Evolutionary conservation across 345 rosid genomes (phyloP), one percentile per base, ranked within the genome.

Genomic region (Dimocarpus longan): DNA sequence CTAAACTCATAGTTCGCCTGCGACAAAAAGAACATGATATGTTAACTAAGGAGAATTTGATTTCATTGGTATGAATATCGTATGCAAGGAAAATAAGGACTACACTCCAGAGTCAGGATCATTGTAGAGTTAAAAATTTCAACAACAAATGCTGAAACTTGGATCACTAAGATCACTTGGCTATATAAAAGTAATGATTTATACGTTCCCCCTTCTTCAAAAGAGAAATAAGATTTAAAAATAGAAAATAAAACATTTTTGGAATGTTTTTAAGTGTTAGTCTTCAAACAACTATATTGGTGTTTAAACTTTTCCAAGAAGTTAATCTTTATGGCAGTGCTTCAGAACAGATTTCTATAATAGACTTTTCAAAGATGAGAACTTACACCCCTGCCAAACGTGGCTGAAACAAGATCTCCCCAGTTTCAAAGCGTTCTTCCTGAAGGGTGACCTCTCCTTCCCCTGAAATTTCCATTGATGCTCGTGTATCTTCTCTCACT

Each of bases 331-430:
- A 28, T 46, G 60, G 37, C 11, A 13, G 73, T 24, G 80, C 63
- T 68, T 77, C 52, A 54, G 74, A 22, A n/a, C 46, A 68, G 71
- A 24, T 37, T 19, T 9, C 39, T 37, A 10, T 46, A 28, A 10
- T 16, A 59, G n/a, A 39, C 24, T 75, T 32, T 65, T 16, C 57
- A 13, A 66, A 57, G 66, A 74, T 56, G 42, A 44, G 67, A 76
- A 79, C 99, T 92, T 87, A 92, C 99, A 92, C 87, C 87, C 96
- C 95, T 22, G 93, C 94, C 71, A 93, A 83, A 73, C 89, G 87
- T 50, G 98, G 99, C 81, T 90, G 96, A 83, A 96, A 96, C 81
- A 96, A 81, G 82, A 96, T 86, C 78, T 96, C 98, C 81, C 98
- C 99, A 6, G 97, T 92, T 82, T 91, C 92, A 84, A 93, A 96